Evolutionary conservation across 306 rosid species (phyloP).

Genomic region (Dicorynia guianensis): DNA sequence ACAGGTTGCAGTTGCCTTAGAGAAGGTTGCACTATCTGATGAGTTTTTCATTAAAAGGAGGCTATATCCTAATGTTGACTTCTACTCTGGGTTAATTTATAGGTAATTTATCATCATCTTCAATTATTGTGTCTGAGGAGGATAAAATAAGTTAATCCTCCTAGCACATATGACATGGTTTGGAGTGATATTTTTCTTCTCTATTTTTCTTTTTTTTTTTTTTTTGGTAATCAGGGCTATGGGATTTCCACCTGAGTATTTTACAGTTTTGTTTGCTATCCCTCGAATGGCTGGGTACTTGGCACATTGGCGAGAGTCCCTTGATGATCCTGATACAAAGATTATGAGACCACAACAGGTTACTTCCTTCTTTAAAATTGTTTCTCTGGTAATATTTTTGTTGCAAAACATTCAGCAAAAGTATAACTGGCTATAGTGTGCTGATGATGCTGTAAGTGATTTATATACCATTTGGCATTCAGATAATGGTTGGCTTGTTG

Average conservation of each 20-base stretch:
- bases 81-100: slow-evolving; percentile 90
- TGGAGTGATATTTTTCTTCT: no score
- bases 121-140: not conserved
- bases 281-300: slow-evolving; percentile 97
- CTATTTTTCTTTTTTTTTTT: no score
- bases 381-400: slow-evolving; percentile 15
- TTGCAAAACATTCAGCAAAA: slow-evolving; percentile 14
- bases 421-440: not conserved
- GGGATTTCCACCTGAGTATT: slow-evolving; percentile 90
- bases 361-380: slow-evolving; percentile 34
- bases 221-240: slow-evolving; percentile 72
- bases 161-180: slow-evolving; percentile 9
- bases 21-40: slow-evolving; percentile 85
- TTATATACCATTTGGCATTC: slow-evolving; percentile 2
- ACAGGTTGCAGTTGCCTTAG: slow-evolving; percentile 90
- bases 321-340: slow-evolving; percentile 92
- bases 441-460: not conserved
- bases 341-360: slow-evolving; percentile 96
- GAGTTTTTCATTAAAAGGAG: slow-evolving; percentile 87
- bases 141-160: not conserved
- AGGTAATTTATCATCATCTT: slow-evolving; percentile 52
- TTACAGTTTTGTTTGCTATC: slow-evolving; percentile 86
- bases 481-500: slow-evolving; percentile 12
- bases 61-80: slow-evolving; percentile 93
- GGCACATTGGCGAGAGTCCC: slow-evolving; percentile 94